These are phyloP conservation scores for Yamagishiella unicocca DNA, from an alignment of 139 green algal species.

Conservation along the genomic window DNA sequence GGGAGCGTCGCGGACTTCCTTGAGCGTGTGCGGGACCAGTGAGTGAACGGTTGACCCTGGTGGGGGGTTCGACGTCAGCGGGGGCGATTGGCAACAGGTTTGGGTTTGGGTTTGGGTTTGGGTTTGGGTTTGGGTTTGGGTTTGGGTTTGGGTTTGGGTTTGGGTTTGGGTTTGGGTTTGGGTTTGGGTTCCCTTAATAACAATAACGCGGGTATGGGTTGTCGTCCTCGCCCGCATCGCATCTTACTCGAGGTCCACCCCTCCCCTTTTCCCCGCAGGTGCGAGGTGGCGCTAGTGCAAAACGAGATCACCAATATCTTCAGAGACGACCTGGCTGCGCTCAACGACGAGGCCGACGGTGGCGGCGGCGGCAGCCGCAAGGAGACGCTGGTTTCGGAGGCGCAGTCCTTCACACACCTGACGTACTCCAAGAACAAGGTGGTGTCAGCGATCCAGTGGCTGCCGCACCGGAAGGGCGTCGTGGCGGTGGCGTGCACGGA, in stretches of 20 bases:
- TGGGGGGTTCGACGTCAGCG: too few species aligned
- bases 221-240: too few species aligned
- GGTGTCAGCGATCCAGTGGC: conserved; percentile 81
- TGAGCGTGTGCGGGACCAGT: conserved; percentile 55
- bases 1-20: conserved; percentile 63
- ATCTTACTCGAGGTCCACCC: too few species aligned
- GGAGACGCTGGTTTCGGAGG: conserved; percentile 62
- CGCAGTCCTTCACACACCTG: conserved; percentile 81
- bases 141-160: not conserved
- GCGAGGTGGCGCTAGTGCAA: conserved; percentile 77
- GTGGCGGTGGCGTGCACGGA: conserved; percentile 82
- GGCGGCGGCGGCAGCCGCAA: conserved; percentile 63
- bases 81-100: too few species aligned
- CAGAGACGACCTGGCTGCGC: conserved; percentile 78
- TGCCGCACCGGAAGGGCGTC: conserved; percentile 76
- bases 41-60: conserved; percentile 27
- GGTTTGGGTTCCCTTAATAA: too few species aligned
- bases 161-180: too few species aligned
- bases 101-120: too few species aligned
- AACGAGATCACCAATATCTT: conserved; percentile 86
- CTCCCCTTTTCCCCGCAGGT: conserved; percentile 38
- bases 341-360: conserved; percentile 77
- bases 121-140: too few species aligned
- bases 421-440: conserved; percentile 84
- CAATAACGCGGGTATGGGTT: too few species aligned